phyloP scores from a whole-genome alignment of 352 stramenopile genomes.

The Globisporangium nodosum region DNA sequence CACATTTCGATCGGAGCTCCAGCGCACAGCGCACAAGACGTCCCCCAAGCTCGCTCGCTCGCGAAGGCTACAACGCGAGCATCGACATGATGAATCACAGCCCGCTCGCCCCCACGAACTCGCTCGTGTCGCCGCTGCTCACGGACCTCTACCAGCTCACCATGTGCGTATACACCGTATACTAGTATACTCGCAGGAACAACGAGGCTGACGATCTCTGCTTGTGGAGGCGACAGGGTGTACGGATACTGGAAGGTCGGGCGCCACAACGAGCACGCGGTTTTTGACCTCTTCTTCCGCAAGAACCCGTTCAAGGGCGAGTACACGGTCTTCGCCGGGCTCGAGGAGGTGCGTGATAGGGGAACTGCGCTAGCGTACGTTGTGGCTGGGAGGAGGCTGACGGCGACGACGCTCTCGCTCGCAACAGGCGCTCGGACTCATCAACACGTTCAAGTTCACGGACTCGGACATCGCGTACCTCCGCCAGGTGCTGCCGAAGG shows the following conservation, averaged over 20 bases:
- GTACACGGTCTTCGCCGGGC: slow-evolving; percentile 93
- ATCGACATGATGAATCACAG: slow-evolving; percentile 31
- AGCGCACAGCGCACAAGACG: neutral
- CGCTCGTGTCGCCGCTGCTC: slow-evolving; percentile 93
- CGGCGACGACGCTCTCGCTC: neutral
- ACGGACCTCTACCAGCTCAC: slow-evolving; percentile 98
- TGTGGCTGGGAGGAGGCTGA: neutral
- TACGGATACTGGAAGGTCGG: slow-evolving; percentile 98
- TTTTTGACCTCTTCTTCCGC: slow-evolving; percentile 98
- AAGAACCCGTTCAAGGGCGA: slow-evolving; percentile 99
- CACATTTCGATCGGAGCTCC: neutral
- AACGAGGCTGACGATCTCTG: neutral
- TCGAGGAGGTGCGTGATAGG: slow-evolving; percentile 60
- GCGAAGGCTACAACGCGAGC: too few relatives aligned
- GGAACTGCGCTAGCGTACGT: neutral
- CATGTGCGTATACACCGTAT: slow-evolving; percentile 42
- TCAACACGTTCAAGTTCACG: slow-evolving; percentile 94
- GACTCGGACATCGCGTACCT: slow-evolving; percentile 94
- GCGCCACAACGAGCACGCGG: slow-evolving; percentile 89
- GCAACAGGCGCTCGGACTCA: slow-evolving; percentile 63
- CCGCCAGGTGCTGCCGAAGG: slow-evolving; percentile 76
- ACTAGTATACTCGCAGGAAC: too few relatives aligned
- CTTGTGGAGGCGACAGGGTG: slow-evolving; percentile 71
- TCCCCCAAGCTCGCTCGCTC: too few relatives aligned
- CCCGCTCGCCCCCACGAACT: slow-evolving; percentile 85